phyloP scores from a whole-genome alignment of 169 alveolate species.

The Miamiensis avidus region DNA sequence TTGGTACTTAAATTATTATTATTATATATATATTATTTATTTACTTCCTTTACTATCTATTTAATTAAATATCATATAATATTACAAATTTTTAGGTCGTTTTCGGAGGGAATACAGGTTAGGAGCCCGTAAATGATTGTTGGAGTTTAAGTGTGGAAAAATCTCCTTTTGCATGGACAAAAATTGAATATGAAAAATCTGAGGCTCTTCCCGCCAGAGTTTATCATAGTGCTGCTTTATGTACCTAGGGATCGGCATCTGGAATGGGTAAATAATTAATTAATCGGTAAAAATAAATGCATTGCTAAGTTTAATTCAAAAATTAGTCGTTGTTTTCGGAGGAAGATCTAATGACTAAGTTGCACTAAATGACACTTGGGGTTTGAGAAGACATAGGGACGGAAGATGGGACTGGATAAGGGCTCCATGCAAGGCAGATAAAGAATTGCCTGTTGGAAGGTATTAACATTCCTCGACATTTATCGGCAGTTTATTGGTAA shows the following conservation, averaged over 20 bases:
- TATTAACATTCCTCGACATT: conserved; percentile 73
- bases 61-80: too few relatives aligned
- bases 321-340: conserved; percentile 95
- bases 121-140: conserved; percentile 94
- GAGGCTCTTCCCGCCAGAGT: conserved; percentile 95
- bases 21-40: too few relatives aligned
- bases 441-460: conserved; percentile 72
- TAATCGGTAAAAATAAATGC: too few relatives aligned
- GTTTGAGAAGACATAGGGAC: conserved; percentile 98
- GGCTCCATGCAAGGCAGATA: conserved; percentile 92
- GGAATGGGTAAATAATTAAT: conserved; percentile 89
- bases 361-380: conserved; percentile 98
- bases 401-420: conserved; percentile 99
- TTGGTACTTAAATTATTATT: conserved; percentile 59
- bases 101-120: conserved; percentile 99
- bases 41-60: neutral
- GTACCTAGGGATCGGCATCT: conserved; percentile 97
- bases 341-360: conserved; percentile 95
- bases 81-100: conserved; percentile 48
- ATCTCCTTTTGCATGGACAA: conserved; percentile 96
- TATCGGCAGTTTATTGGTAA: conserved; percentile 72
- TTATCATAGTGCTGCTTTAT: conserved; percentile 93
- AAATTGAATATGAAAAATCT: conserved; percentile 81
- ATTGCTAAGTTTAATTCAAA: too few relatives aligned
- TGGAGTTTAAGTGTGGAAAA: conserved; percentile 97